Evolutionary conservation across 2,329 filamentous ascomycete species (phyloP).

Genomic region (Knufia petricola): DNA sequence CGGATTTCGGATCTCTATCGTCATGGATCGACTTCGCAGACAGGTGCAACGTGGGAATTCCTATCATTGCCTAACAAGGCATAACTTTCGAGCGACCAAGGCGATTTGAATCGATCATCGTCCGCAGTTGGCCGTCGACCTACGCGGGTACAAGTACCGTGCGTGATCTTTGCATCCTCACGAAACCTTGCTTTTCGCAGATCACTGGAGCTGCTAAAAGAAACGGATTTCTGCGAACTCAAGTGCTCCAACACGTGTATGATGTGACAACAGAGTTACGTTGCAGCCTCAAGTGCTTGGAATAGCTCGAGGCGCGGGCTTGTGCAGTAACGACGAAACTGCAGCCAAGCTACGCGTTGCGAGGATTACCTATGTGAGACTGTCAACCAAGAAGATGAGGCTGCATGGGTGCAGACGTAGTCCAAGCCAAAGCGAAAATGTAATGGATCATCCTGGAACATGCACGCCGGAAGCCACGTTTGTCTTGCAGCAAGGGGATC

Average conservation of each 20-base stretch:
- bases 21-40: background rate
- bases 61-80: background rate
- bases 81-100: background rate
- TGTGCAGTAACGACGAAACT: no score
- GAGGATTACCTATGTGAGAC: no score
- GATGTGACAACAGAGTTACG: no score
- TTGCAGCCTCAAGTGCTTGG: no score
- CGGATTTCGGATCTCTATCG: background rate
- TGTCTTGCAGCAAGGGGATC: no score
- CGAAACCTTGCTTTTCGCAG: no score
- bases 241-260: no score
- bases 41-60: background rate
- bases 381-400: no score
- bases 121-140: background rate
- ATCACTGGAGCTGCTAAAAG: no score
- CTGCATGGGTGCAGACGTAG: background rate
- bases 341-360: no score
- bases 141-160: background rate
- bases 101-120: background rate
- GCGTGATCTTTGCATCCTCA: no score
- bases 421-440: background rate
- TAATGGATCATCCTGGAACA: background rate
- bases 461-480: constrained; percentile 2
- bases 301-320: background rate
- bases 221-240: no score